phyloP scores from a whole-genome alignment of 805 yeast species.

The Starmerella stigmatis region DNA sequence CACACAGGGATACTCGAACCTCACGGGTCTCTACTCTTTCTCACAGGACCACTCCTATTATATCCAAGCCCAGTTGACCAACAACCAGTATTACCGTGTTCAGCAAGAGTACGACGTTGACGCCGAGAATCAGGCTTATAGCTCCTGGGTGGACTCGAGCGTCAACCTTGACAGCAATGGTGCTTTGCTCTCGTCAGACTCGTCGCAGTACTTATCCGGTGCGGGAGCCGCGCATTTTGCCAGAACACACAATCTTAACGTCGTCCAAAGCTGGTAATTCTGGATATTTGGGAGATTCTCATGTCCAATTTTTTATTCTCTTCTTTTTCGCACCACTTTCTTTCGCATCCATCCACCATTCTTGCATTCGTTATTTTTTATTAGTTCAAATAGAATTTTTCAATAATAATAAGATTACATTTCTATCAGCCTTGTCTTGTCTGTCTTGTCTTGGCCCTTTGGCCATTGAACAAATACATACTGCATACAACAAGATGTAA shows the following conservation, averaged over 20 bases:
- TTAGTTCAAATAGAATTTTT: too few relatives aligned
- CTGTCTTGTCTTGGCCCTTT: too few relatives aligned
- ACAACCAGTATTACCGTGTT: conserved; percentile 12
- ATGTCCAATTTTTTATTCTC: too few relatives aligned
- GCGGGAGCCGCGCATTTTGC: conserved; percentile 20
- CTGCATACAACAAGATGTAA: too few relatives aligned
- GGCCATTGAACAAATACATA: too few relatives aligned
- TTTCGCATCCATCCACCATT: neutral
- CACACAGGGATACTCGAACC: conserved; percentile 14
- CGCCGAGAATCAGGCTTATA: conserved; percentile 5
- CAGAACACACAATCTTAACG: conserved; percentile 11
- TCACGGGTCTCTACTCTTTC: conserved; percentile 14
- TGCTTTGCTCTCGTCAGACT: conserved; percentile 1
- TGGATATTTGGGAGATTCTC: too few relatives aligned
- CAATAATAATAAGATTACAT: too few relatives aligned
- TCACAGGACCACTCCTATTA: conserved; percentile 12
- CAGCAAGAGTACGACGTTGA: conserved; percentile 18
- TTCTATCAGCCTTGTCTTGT: too few relatives aligned
- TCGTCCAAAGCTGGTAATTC: conserved; percentile 12
- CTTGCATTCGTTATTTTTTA: too few relatives aligned
- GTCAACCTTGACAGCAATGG: conserved; percentile 13
- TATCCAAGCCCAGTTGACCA: conserved; percentile 13
- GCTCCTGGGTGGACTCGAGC: conserved; percentile 21
- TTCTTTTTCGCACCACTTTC: neutral
- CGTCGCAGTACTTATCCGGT: conserved; percentile 13